These are phyloP conservation scores for Volvox carteri DNA, from an alignment of 163 green algal genomes.

Conservation along the genomic window DNA sequence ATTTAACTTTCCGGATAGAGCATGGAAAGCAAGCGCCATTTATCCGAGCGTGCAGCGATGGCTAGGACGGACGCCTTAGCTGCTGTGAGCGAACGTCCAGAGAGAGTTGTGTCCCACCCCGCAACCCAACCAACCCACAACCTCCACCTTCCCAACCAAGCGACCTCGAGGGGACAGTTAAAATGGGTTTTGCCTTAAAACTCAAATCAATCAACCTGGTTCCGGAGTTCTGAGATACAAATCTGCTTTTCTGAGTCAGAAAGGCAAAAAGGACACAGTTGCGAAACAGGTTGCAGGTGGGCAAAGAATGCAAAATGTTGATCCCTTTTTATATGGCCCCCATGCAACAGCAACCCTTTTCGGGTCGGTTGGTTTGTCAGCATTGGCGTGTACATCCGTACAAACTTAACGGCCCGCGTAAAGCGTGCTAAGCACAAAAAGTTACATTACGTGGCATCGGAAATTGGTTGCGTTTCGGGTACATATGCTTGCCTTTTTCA, in stretches of 20 bases:
- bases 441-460: background rate
- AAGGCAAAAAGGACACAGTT: background rate
- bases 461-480: background rate
- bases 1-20: background rate
- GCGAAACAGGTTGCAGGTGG: background rate
- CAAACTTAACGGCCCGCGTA: background rate
- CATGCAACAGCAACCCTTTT: constrained; percentile 12
- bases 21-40: background rate
- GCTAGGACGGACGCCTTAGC: no score
- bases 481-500: background rate
- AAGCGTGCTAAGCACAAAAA: background rate
- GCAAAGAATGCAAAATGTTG: background rate
- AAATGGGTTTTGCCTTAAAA: background rate
- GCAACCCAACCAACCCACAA: background rate
- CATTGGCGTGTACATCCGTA: constrained; percentile 15
- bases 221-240: constrained; percentile 25
- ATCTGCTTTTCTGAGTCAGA: constrained; percentile 25
- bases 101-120: background rate
- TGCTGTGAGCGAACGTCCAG: no score
- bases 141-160: background rate
- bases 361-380: constrained; percentile 24
- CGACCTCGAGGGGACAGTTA: background rate
- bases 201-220: background rate
- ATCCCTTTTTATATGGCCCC: background rate
- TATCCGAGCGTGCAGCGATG: background rate